phyloP scores from a whole-genome alignment of 129 eudicot species.

The Mikania micrantha region DNA sequence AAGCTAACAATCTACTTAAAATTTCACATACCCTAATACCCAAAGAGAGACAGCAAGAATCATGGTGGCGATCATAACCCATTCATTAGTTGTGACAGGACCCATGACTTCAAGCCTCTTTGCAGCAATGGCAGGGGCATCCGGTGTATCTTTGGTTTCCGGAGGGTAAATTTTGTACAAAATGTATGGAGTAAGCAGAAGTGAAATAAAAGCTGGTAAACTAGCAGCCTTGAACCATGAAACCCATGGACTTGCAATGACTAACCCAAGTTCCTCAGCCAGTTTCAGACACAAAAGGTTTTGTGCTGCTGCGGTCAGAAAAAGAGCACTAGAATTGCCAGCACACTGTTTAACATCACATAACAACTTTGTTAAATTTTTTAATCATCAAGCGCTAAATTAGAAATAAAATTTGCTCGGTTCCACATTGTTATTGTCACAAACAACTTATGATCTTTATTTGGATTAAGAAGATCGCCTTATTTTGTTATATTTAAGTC shows the following conservation, averaged over 20 bases:
- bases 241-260: constrained; percentile 75
- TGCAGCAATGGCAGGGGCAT: constrained; percentile 94
- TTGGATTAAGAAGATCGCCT: not conserved
- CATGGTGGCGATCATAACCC: constrained; percentile 93
- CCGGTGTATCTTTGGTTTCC: constrained; percentile 89
- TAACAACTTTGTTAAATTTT: constrained; percentile 8
- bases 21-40: constrained; percentile 72
- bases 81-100: constrained; percentile 78
- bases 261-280: constrained; percentile 88
- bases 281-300: constrained; percentile 82
- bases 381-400: too few species aligned
- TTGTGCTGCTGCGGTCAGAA: constrained; percentile 98
- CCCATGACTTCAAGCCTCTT: constrained; percentile 74
- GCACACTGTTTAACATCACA: constrained; percentile 57
- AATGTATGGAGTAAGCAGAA: constrained; percentile 64
- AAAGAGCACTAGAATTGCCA: constrained; percentile 97
- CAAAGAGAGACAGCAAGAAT: constrained; percentile 89
- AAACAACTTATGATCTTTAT: not conserved
- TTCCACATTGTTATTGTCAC: not conserved
- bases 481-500: not conserved
- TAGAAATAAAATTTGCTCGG: not conserved
- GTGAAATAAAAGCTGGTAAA: constrained; percentile 72
- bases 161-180: constrained; percentile 87
- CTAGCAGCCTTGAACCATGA: constrained; percentile 89
- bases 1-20: not conserved